A percentile compares a stretch with the other conserved stretches of the same genome.
Evolutionary conservation across 306 rosid species (phyloP).

Genomic region (Crataegus laevigata): DNA sequence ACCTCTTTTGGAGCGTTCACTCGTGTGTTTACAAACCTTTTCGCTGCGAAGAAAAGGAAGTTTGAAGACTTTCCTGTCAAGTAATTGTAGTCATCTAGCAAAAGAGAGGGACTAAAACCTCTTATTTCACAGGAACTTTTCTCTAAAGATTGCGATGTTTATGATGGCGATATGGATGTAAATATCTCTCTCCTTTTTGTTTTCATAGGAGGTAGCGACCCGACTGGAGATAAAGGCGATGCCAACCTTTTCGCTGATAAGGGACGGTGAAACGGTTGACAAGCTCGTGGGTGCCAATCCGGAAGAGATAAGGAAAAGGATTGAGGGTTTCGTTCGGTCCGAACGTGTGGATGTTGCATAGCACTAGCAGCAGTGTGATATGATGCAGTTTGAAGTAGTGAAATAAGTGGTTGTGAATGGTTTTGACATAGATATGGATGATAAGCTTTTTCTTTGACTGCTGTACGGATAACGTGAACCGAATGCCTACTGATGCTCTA

Average conservation of each 20-base stretch:
- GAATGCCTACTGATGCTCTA: too few species aligned
- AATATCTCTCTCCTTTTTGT: background rate
- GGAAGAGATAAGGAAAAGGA: constrained; percentile 82
- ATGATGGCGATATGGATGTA: background rate
- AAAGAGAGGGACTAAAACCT: background rate
- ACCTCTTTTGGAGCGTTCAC: background rate
- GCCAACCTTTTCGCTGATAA: constrained; percentile 81
- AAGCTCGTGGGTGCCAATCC: constrained; percentile 92
- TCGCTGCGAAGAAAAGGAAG: background rate
- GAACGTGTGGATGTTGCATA: constrained; percentile 33
- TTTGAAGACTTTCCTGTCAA: background rate
- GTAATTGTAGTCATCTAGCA: background rate
- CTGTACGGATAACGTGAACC: background rate
- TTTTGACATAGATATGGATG: constrained; percentile 11
- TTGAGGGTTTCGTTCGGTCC: constrained; percentile 48
- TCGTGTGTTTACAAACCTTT: background rate
- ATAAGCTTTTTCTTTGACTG: background rate
- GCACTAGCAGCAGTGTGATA: constrained; percentile 9
- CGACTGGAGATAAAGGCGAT: constrained; percentile 69
- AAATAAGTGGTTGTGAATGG: constrained; percentile 18
- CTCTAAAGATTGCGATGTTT: constrained; percentile 2
- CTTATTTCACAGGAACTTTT: background rate
- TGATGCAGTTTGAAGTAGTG: constrained; percentile 9
- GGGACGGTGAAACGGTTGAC: constrained; percentile 41
- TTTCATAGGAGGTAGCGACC: constrained; percentile 67